Percentiles rank a stretch among this genome's conserved stretches.
Conservation (phyloP, 345 rosid genomes). For the Trapa bicornis region DNA sequence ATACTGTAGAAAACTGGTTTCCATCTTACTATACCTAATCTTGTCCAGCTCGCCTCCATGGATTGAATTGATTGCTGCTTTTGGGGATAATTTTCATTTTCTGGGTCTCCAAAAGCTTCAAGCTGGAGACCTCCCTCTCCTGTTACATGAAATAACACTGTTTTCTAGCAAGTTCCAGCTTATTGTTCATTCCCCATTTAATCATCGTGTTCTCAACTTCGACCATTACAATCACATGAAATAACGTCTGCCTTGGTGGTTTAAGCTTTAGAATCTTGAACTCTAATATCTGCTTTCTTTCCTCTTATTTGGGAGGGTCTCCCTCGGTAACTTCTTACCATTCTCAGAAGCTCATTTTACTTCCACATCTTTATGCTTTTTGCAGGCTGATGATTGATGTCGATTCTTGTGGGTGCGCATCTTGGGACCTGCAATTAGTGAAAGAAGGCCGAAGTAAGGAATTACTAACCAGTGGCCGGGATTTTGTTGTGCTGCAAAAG, state of each 20-base stretch:
- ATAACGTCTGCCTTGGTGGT: conserved; percentile 7
- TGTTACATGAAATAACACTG: conserved; percentile 3
- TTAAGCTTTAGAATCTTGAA: conserved; percentile 2
- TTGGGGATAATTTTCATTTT: not conserved
- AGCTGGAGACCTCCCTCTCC: conserved; percentile 1
- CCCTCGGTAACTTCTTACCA: not conserved
- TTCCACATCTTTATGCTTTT: conserved; percentile 9
- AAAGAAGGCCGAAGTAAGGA: not conserved
- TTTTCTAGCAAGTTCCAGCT: not conserved
- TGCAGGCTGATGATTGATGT: conserved; percentile 36
- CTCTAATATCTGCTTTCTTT: not conserved
- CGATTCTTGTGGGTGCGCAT: conserved; percentile 15
- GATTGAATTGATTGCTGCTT: not conserved
- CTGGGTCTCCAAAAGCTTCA: not conserved
- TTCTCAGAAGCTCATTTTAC: conserved; percentile 15
- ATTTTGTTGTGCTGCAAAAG: conserved; percentile 47
- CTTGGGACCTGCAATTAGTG: not conserved
- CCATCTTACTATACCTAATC: not conserved
- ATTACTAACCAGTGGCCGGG: no score
- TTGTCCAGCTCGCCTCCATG: not conserved
- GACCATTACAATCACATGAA: conserved; percentile 24
- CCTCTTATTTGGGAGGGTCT: conserved; percentile 1
- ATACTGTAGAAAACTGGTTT: not conserved
- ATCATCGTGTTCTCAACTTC: conserved; percentile 15
- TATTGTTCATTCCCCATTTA: not conserved